Conservation (phyloP, 805 yeast species). For the Barnettozyma wickerhamii region DNA sequence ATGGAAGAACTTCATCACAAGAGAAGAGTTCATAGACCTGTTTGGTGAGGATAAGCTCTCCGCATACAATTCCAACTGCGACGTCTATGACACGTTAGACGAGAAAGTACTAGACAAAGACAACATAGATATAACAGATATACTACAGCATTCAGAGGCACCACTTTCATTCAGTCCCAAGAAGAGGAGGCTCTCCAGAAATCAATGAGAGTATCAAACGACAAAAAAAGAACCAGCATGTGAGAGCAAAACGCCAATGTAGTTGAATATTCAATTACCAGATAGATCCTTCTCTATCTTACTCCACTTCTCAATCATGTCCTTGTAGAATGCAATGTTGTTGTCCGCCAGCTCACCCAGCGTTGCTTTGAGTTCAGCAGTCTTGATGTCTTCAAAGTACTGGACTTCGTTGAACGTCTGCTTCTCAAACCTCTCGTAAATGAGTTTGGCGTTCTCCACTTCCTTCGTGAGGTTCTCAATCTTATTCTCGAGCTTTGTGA, state of each 20-base stretch:
- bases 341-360: conserved; percentile 70
- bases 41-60: conserved; percentile 28
- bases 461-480: conserved; percentile 47
- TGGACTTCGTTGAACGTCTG: conserved; percentile 52
- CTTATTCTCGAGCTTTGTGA: conserved; percentile 44
- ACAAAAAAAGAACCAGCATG: neutral
- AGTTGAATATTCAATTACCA: too few relatives aligned
- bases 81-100: conserved; percentile 17
- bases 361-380: conserved; percentile 68
- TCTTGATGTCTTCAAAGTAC: conserved; percentile 76
- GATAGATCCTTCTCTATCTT: conserved; percentile 38
- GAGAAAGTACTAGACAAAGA: conserved; percentile 11
- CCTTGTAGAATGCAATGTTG: conserved; percentile 68
- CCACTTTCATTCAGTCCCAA: conserved; percentile 1
- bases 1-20: conserved; percentile 49
- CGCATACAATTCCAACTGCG: conserved; percentile 14
- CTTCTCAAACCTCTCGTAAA: conserved; percentile 51
- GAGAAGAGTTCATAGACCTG: conserved; percentile 43
- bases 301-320: conserved; percentile 68
- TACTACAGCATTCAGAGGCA: conserved; percentile 7
- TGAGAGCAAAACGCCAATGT: too few relatives aligned
- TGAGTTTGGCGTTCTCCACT: conserved; percentile 44
- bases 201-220: neutral
- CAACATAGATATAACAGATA: conserved; percentile 22
- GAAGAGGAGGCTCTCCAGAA: conserved; percentile 3